Conservation (phyloP, 1,284 basidiomycete genomes). For the Ceratorhiza oryzae-sativae region DNA sequence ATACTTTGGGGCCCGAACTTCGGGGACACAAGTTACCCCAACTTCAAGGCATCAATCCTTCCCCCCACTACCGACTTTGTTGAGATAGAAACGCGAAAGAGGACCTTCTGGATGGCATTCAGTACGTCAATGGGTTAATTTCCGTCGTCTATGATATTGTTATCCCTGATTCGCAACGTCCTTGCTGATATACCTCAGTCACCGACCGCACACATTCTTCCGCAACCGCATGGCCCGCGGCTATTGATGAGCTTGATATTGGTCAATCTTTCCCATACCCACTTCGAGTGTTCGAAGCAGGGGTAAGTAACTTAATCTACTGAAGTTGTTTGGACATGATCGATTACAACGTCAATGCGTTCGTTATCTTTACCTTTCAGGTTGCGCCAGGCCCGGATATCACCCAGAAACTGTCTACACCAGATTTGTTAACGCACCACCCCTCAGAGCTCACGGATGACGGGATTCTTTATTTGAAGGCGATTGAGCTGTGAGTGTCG, state of each 20-base stretch:
- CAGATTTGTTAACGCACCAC: conserved; percentile 29
- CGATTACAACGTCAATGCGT: not conserved
- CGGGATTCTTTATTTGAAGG: conserved; percentile 21
- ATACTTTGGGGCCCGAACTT: conserved; percentile 36
- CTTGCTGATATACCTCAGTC: not conserved
- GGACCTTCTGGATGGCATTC: conserved; percentile 36
- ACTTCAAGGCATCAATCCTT: conserved; percentile 26
- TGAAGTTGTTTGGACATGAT: not conserved
- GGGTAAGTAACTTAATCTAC: not conserved
- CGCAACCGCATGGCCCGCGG: conserved; percentile 32
- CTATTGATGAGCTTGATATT: conserved; percentile 29
- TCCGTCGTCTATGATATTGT: not conserved
- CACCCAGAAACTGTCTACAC: conserved; percentile 18
- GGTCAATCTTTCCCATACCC: conserved; percentile 35
- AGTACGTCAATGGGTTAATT: conserved; percentile 2
- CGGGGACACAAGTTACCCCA: conserved; percentile 21
- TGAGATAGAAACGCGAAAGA: conserved; percentile 22
- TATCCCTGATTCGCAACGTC: not conserved
- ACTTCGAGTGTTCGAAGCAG: conserved; percentile 19
- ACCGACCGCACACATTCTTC: conserved; percentile 31
- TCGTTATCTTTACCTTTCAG: not conserved
- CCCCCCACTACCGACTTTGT: conserved; percentile 24
- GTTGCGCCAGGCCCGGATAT: not conserved
- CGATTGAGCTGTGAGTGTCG: conserved; percentile 31
- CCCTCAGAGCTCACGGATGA: conserved; percentile 35